A percentile compares a stretch with the other conserved stretches of the same genome.
Evolutionary conservation across 83 land plant genomes (phyloP).

Genomic region (Picea abies): DNA sequence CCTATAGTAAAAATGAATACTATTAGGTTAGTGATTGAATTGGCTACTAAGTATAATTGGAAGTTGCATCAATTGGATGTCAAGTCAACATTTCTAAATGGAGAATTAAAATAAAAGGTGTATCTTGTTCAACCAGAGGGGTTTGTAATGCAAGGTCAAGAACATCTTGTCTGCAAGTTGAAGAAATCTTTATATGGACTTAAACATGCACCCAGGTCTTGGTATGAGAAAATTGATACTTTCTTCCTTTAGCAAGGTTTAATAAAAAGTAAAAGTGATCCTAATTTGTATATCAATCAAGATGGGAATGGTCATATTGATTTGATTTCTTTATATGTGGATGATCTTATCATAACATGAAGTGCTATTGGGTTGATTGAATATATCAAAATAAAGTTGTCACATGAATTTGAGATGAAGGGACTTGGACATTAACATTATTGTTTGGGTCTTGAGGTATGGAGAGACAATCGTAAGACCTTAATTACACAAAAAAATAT

Average conservation of each 20-base stretch:
- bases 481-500: too few relatives aligned
- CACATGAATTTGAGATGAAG: neutral
- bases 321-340: neutral
- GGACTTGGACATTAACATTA: too few relatives aligned
- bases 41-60: neutral
- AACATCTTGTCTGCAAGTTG: neutral
- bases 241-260: neutral
- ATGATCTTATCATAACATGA: too few relatives aligned
- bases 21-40: neutral
- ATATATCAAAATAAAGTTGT: neutral
- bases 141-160: neutral
- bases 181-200: neutral
- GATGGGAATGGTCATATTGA: neutral
- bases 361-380: too few relatives aligned
- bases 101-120: neutral
- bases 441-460: too few relatives aligned
- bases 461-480: too few relatives aligned
- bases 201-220: neutral
- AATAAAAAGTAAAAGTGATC: neutral
- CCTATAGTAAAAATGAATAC: too few relatives aligned
- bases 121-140: neutral
- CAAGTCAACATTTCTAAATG: neutral
- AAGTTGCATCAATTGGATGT: neutral
- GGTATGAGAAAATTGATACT: neutral
- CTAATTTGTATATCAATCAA: neutral